Conservation (phyloP, 2,329 filamentous ascomycete genomes). For the Ophiostoma sp. region DNA sequence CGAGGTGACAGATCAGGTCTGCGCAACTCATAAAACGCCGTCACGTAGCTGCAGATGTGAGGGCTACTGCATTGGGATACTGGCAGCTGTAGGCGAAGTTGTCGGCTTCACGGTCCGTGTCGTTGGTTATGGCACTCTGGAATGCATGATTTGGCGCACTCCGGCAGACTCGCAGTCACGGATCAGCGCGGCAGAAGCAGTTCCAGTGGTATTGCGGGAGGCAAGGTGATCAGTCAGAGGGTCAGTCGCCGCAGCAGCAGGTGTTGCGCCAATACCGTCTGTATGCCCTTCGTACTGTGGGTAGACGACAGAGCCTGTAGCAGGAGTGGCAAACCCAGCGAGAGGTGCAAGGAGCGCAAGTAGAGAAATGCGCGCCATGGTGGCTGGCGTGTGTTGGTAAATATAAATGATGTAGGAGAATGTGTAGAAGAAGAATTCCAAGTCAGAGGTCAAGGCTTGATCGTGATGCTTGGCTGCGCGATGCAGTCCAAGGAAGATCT, state of each 20-base stretch:
- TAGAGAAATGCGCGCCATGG: not conserved
- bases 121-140: not conserved
- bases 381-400: not conserved
- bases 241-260: not conserved
- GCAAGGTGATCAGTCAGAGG: not conserved
- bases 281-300: not conserved
- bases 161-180: not conserved
- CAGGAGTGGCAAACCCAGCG: not conserved
- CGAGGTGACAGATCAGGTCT: not conserved
- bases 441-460: not conserved
- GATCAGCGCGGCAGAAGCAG: not conserved
- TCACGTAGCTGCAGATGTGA: not conserved
- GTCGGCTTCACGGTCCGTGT: not conserved
- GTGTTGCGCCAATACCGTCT: not conserved
- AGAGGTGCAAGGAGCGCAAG: not conserved
- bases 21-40: not conserved
- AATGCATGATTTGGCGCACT: not conserved
- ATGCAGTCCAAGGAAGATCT: not conserved
- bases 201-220: not conserved
- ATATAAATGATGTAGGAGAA: not conserved
- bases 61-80: not conserved
- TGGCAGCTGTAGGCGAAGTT: not conserved
- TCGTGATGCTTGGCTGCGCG: not conserved
- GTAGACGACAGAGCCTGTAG: not conserved
- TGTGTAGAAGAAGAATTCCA: not conserved